phyloP scores from a whole-genome alignment of 2,329 filamentous ascomycete species.

The Zelopaecilomyces penicillatus region DNA sequence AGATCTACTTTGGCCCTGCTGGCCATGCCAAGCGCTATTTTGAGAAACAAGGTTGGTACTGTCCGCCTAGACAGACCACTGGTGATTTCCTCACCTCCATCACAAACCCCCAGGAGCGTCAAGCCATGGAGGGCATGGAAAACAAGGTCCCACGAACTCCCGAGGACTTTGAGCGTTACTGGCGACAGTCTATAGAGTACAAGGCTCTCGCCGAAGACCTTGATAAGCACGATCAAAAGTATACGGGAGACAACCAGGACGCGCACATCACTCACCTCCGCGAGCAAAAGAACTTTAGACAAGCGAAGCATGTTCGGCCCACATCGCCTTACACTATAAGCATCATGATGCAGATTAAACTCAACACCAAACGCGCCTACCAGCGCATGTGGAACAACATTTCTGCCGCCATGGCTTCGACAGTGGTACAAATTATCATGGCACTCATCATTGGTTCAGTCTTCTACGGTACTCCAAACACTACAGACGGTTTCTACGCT shows the following conservation, averaged over 20 bases:
- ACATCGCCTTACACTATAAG: constrained; percentile 52
- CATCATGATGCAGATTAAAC: constrained; percentile 42
- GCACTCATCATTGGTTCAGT: constrained; percentile 54
- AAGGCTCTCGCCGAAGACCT: constrained; percentile 38
- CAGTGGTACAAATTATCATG: constrained; percentile 43
- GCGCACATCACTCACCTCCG: constrained; percentile 33
- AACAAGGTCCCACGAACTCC: constrained; percentile 55
- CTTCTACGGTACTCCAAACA: constrained; percentile 44
- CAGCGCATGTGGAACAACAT: constrained; percentile 46
- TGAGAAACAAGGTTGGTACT: constrained; percentile 58
- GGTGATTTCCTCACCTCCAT: constrained; percentile 63
- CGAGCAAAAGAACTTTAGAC: constrained; percentile 39
- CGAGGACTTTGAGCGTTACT: constrained; percentile 54
- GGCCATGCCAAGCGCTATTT: constrained; percentile 55
- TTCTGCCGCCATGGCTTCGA: constrained; percentile 36
- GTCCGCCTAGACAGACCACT: constrained; percentile 57
- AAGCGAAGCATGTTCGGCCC: constrained; percentile 44
- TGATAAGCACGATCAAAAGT: constrained; percentile 37
- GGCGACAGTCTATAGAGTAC: constrained; percentile 38
- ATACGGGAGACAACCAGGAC: constrained; percentile 32
- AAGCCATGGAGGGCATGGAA: constrained; percentile 49
- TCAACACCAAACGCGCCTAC: constrained; percentile 43
- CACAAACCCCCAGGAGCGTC: constrained; percentile 55
- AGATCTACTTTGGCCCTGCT: constrained; percentile 68
- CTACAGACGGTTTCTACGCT: constrained; percentile 43